Evolutionary conservation across 345 rosid species (phyloP).

Genomic region (Salix udensis): DNA sequence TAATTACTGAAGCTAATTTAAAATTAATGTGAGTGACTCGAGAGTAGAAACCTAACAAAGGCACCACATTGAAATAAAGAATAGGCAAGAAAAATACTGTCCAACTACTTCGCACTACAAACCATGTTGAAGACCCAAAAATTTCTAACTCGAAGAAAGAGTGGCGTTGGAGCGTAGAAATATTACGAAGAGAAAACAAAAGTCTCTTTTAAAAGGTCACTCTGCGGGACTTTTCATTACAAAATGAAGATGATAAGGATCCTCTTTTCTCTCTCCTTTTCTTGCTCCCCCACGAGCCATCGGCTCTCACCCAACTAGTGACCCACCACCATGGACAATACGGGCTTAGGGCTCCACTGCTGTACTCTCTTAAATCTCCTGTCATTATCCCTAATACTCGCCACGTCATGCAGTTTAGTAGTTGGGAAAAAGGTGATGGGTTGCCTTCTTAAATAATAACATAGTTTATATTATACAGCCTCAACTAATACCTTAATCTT

Average conservation of each 20-base stretch:
- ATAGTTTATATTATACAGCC: too few relatives aligned
- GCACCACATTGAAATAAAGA: not conserved
- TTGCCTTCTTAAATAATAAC: not conserved
- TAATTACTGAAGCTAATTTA: not conserved
- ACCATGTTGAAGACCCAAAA: conserved; percentile 7
- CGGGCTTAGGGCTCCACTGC: not conserved
- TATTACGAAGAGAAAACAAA: not conserved
- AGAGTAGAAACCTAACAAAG: not conserved
- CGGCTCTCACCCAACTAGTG: conserved; percentile 20
- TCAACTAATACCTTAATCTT: too few relatives aligned
- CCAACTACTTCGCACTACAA: conserved; percentile 22
- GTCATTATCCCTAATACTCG: conserved; percentile 19
- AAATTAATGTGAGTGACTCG: not conserved
- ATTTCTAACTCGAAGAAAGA: conserved; percentile 16
- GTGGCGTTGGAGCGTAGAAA: conserved; percentile 17
- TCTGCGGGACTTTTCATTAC: not conserved
- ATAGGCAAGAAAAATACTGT: not conserved
- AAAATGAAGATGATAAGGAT: not conserved
- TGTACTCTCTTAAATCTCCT: not conserved
- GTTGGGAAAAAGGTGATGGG: not conserved
- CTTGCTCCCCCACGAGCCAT: conserved; percentile 24
- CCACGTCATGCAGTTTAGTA: not conserved
- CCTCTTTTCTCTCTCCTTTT: not conserved
- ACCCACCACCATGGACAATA: conserved; percentile 27
- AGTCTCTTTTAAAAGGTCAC: not conserved